Evolutionary conservation across 2,329 filamentous ascomycete species (phyloP).

Genomic region (Malbranchea cinnamomea): DNA sequence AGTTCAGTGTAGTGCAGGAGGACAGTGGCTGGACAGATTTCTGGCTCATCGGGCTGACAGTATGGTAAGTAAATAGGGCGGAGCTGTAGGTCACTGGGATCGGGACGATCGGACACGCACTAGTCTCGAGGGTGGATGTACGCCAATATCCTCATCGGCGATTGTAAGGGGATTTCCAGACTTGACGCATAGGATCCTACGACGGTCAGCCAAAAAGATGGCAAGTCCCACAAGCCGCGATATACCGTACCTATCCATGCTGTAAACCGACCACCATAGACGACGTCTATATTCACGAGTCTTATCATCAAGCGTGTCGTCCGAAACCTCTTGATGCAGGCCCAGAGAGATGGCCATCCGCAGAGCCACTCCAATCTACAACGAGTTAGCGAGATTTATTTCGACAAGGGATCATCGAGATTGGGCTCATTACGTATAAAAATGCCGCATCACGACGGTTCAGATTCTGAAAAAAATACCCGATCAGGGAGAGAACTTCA

Average conservation of each 20-base stretch:
- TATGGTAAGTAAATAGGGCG: slow-evolving; percentile 8
- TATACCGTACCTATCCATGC: slow-evolving; percentile 30
- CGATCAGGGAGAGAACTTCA: slow-evolving; percentile 39
- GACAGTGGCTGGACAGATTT: slow-evolving; percentile 33
- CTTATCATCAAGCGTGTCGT: slow-evolving; percentile 24
- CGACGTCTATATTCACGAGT: slow-evolving; percentile 36
- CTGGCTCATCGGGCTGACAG: slow-evolving; percentile 19
- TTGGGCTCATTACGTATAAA: slow-evolving; percentile 26
- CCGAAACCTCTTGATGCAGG: slow-evolving; percentile 38
- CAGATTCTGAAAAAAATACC: slow-evolving; percentile 44
- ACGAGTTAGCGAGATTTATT: slow-evolving; percentile 5
- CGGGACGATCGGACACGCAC: slow-evolving; percentile 13
- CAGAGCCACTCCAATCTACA: slow-evolving; percentile 36
- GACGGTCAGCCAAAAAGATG: too few species aligned
- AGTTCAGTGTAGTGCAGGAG: slow-evolving; percentile 38
- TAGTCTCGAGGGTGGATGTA: slow-evolving; percentile 20
- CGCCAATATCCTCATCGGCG: slow-evolving; percentile 39
- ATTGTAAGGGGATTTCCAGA: slow-evolving; percentile 41
- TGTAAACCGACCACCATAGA: slow-evolving; percentile 44
- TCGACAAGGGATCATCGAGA: neutral
- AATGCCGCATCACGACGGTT: slow-evolving; percentile 41
- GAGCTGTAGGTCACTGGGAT: slow-evolving; percentile 8
- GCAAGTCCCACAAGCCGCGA: too few species aligned
- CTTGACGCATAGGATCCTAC: slow-evolving; percentile 36
- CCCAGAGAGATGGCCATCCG: slow-evolving; percentile 44